These are phyloP conservation scores for Spizellomyces punctatus DNA, from an alignment of 192 early-diverging fungal genomes.

Conservation along the genomic window DNA sequence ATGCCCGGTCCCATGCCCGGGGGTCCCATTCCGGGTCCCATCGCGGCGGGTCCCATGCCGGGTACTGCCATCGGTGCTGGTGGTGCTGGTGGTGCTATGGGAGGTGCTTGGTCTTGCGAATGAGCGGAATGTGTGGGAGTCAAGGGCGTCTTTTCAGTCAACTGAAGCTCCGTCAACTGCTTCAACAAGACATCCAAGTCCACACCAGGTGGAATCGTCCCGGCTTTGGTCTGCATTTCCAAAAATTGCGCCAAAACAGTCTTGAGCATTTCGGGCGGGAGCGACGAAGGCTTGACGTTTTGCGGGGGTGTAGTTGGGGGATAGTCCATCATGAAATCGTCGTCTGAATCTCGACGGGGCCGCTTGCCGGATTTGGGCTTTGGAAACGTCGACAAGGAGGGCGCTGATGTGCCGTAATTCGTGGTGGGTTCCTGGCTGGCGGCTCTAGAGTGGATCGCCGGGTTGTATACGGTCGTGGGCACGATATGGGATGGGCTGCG, in stretches of 20 bases:
- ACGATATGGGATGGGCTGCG: background rate
- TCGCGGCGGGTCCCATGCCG: no score
- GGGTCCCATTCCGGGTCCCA: no score
- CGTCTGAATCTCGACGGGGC: slow-evolving; percentile 4
- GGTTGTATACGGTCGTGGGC: background rate
- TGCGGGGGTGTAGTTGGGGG: background rate
- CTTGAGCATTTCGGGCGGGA: background rate
- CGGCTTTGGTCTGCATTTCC: background rate
- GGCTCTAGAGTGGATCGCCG: no score
- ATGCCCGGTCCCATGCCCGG: no score
- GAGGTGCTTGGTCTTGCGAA: background rate
- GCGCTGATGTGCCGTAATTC: background rate
- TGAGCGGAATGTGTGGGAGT: background rate
- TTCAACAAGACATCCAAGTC: slow-evolving; percentile 7
- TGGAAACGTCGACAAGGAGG: background rate
- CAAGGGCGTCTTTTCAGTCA: background rate
- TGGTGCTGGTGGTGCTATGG: background rate
- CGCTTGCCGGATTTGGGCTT: background rate
- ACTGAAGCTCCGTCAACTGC: background rate
- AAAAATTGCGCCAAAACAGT: slow-evolving; percentile 1
- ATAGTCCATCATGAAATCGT: background rate
- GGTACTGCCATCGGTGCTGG: slow-evolving; percentile 5
- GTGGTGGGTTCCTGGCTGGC: background rate
- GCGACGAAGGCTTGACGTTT: background rate
- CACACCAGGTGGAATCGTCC: background rate